Base-by-base conservation (phyloP, 2,329 filamentous ascomycete genomes). In the Exophiala sp. region DNA sequence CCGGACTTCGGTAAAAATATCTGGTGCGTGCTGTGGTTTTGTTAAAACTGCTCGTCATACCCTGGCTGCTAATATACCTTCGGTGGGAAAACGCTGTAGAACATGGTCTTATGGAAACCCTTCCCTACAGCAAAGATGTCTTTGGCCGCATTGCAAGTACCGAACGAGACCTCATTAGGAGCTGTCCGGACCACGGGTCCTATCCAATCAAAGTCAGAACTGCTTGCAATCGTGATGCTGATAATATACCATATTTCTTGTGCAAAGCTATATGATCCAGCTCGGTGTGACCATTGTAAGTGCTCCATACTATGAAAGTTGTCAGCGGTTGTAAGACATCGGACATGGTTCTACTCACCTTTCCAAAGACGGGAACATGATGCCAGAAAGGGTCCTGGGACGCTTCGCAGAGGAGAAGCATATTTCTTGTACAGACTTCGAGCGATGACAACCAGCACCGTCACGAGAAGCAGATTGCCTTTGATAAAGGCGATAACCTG, bases 1-100 rank as follows among this genome's bases (percentile, higher is more conserved):
- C 50, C 77, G 70, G 11, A 71, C 74, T 65, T 81, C 78, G 35
- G 79, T 81, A 66, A 82, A 82, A 62, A 81, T 80, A 57, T 81
- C 78, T 6, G 78, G 78, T 35, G 50, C 51, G 20, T 47, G 47
- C 41, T 50, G 38, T 9, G 11, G 4, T 14, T 14, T 24, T 5
- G 41, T 43, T 12, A 43, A 20, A n/a, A 11, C n/a, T 32, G 20
- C 14, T 29, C 10, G n/a, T 4, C 39, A 20, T 20, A 12, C 14
- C 6, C 8, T 20, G n/a, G 6, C 5, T 2, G 8, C n/a, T 38
- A 8, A 67, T 80, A 79, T 65, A 79, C 77, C 1, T 76, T 73
- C 3, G 78, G 78, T 29, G 78, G 78, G 63, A 81, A 82, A 3
- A 81, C 78, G 36, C 65, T 68, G 63, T 80, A 80, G 57, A 79